phyloP scores from a whole-genome alignment of 2,329 filamentous ascomycete genomes.

The Alternaria conjuncta region DNA sequence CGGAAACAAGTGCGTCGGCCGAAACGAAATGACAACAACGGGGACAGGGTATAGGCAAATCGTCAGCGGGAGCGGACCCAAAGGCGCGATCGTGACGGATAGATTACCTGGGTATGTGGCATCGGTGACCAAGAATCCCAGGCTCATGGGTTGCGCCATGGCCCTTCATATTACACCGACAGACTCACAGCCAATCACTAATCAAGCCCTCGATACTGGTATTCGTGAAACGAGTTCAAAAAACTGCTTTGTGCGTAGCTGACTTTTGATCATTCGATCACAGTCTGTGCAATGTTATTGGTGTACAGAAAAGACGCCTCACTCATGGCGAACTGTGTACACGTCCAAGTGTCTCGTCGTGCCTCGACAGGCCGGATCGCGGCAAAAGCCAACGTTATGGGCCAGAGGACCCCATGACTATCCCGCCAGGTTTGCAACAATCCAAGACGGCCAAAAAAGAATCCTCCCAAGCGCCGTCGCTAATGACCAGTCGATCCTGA shows the following conservation, averaged over 20 bases:
- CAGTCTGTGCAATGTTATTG: slow-evolving; percentile 1
- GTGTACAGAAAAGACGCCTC: background rate
- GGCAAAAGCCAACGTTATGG: slow-evolving; percentile 8
- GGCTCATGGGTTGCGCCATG: slow-evolving; percentile 16
- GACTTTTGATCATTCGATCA: slow-evolving; percentile 7
- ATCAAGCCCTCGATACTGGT: background rate
- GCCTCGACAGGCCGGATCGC: background rate
- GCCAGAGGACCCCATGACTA: slow-evolving; percentile 10
- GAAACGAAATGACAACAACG: slow-evolving; percentile 22
- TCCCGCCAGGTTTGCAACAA: slow-evolving; percentile 9
- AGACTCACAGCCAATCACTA: slow-evolving; percentile 10
- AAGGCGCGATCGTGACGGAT: slow-evolving; percentile 20
- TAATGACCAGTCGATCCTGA: slow-evolving; percentile 38
- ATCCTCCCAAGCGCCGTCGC: slow-evolving; percentile 43
- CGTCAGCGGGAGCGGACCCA: slow-evolving; percentile 16
- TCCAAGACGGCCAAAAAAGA: slow-evolving; percentile 6
- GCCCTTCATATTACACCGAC: slow-evolving; percentile 6
- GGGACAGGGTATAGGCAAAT: slow-evolving; percentile 8
- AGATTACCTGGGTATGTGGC: slow-evolving; percentile 27
- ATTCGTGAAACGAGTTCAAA: slow-evolving; percentile 9
- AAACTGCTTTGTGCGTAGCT: slow-evolving; percentile 1
- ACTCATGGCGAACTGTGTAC: background rate
- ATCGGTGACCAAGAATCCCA: slow-evolving; percentile 20
- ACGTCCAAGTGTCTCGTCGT: background rate
- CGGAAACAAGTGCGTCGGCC: slow-evolving; percentile 5